These are phyloP conservation scores for Immersiella caudata DNA, from an alignment of 495 filamentous ascomycete species.

Conservation along the genomic window DNA sequence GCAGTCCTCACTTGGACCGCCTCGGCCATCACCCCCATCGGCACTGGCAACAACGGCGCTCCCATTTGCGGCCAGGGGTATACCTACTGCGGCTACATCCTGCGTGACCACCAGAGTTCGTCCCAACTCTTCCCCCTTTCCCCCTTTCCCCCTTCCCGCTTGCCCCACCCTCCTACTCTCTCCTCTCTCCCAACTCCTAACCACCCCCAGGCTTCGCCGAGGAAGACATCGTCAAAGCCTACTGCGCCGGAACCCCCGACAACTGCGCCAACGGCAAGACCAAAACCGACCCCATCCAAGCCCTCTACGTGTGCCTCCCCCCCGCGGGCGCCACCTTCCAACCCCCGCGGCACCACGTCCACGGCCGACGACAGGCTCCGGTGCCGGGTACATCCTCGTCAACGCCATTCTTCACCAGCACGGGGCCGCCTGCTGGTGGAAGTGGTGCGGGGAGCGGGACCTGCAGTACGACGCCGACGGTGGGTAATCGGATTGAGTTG, in stretches of 20 bases:
- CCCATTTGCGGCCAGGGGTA: conserved; percentile 47
- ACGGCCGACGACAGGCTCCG: background rate
- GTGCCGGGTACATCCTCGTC: background rate
- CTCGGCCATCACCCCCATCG: conserved; percentile 19
- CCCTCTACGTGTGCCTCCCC: conserved; percentile 46
- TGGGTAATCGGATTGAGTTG: conserved; percentile 39
- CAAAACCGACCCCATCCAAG: conserved; percentile 44
- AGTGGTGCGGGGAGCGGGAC: conserved; percentile 14
- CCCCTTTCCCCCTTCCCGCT: background rate
- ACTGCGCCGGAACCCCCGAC: conserved; percentile 41
- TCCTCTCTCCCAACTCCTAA: background rate
- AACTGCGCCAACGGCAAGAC: conserved; percentile 43
- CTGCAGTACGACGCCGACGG: conserved; percentile 18
- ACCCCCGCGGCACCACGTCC: conserved; percentile 30
- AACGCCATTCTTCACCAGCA: conserved; percentile 9
- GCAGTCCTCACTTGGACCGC: conserved; percentile 3
- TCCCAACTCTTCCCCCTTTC: background rate
- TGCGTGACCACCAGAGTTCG: conserved; percentile 44
- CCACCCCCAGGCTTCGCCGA: conserved; percentile 39
- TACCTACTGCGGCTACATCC: conserved; percentile 51
- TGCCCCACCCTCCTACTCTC: background rate
- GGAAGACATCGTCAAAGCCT: conserved; percentile 44
- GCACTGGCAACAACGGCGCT: conserved; percentile 21
- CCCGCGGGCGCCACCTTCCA: conserved; percentile 13
- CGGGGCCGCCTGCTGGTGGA: conserved; percentile 5